A percentile compares a stretch with the other conserved stretches of the same genome.
Conservation (phyloP, 805 yeast genomes). For the Kuraishia capsulata region DNA sequence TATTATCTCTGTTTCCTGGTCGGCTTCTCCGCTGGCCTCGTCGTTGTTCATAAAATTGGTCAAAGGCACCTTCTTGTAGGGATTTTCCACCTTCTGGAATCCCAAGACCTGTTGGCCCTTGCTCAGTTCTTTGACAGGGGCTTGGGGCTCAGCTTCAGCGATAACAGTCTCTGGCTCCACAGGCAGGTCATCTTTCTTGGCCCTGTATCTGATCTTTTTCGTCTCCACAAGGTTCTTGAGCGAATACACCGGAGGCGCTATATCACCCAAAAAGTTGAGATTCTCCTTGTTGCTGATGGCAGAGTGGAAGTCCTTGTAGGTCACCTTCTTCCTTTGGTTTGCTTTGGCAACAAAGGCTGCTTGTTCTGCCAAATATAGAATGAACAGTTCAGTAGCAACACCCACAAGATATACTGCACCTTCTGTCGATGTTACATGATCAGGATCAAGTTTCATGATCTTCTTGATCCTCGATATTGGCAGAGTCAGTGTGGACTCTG, state of each 20-base stretch:
- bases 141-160: conserved; percentile 1
- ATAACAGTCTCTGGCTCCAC: conserved; percentile 3
- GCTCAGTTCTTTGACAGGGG: conserved; percentile 4
- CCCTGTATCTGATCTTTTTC: conserved; percentile 24
- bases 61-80: conserved; percentile 2
- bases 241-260: conserved; percentile 56
- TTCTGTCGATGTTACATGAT: conserved; percentile 55
- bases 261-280: conserved; percentile 51
- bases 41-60: conserved; percentile 1
- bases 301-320: conserved; percentile 58
- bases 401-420: conserved; percentile 69
- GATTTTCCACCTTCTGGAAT: conserved; percentile 3
- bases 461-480: conserved; percentile 66
- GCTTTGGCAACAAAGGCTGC: conserved; percentile 57
- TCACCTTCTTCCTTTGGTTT: conserved; percentile 60
- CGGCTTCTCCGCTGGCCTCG: conserved; percentile 2
- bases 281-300: conserved; percentile 54
- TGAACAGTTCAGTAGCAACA: conserved; percentile 69
- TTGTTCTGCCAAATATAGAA: conserved; percentile 62
- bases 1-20: not conserved
- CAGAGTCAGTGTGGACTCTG: conserved; percentile 19
- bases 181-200: conserved; percentile 1
- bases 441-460: conserved; percentile 70
- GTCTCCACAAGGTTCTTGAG: conserved; percentile 37
- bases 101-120: conserved; percentile 7